Base-by-base conservation (phyloP, 768 basidiomycete genomes). In the Russula earlei region DNA sequence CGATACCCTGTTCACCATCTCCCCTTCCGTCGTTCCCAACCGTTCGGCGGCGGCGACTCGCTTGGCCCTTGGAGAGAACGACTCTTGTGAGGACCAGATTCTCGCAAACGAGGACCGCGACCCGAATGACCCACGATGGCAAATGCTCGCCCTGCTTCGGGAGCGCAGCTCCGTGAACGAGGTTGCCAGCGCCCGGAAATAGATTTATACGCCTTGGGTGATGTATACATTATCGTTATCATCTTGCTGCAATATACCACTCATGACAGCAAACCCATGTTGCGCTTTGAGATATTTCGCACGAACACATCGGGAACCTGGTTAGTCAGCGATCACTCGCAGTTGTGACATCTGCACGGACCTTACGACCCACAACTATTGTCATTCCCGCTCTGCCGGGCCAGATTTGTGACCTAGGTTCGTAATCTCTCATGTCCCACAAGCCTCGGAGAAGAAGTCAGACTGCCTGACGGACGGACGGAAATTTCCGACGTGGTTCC, bases 1-100 rank as follows among this genome's bases (percentile, higher is more conserved):
- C 60, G 83, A 87, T 67, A 81, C 85, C 0, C 74, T 91, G 17
- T 85, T 91, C 70, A 87, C 85, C 0, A 66, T 91, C 19, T 79
- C 85, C 7, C 88, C 88, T 19, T 77, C 86, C 17, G 81, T 84
- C 36, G 73, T 91, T n/a, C 88, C 88, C 11, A 85, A 87, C 64
- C 79, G 78, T 54, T 86, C 84, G 31, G 88, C 88, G 11, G 80
- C 85, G 19, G 88, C 87, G 14, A 81, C 83, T 78, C 81, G 81
- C 15, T 73, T 90, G 19, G 77, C 82, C 8, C 65, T 78, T 43
- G 79, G 81, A 14, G 79, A 78, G 25, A 76, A 77, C 29, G 77
- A 80, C 27, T 66, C 78, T 61, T 78, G 79, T 38, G 79, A 81
- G 25, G 77, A 75, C 22, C 75, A 77, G 46, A 75, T 83, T 15